Conservation (phyloP, 2,329 filamentous ascomycete genomes). For the Epichloe coenophiala region DNA sequence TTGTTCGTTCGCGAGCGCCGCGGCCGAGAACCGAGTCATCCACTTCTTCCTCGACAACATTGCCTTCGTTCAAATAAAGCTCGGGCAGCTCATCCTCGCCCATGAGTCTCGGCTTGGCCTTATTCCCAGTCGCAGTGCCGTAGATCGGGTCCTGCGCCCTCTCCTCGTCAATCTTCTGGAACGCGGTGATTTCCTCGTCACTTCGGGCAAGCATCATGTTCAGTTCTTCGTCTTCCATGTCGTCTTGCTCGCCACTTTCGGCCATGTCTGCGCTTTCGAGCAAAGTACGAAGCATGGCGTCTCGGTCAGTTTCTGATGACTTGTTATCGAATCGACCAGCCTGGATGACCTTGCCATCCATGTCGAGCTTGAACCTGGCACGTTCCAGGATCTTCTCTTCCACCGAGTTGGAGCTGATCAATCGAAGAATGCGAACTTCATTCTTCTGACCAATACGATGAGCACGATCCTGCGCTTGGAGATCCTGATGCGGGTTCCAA, state of each 20-base stretch:
- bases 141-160: conserved; percentile 54
- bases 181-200: conserved; percentile 63
- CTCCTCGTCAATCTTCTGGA: conserved; percentile 74
- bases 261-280: conserved; percentile 69
- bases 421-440: conserved; percentile 86
- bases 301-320: conserved; percentile 94
- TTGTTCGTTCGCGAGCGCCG: conserved; percentile 86
- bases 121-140: conserved; percentile 49
- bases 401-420: conserved; percentile 93
- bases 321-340: conserved; percentile 99
- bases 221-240: conserved; percentile 97
- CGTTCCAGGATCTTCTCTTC: conserved; percentile 98
- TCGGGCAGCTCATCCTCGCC: conserved; percentile 80
- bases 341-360: conserved; percentile 99
- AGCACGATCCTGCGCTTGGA: conserved; percentile 97
- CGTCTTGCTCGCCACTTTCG: conserved; percentile 65
- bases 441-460: conserved; percentile 99
- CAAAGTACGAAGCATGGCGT: conserved; percentile 88
- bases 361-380: conserved; percentile 94
- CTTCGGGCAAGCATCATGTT: conserved; percentile 87
- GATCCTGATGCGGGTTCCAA: conserved; percentile 98
- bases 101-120: conserved; percentile 66
- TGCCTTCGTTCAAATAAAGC: conserved; percentile 82
- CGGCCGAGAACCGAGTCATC: conserved; percentile 67
- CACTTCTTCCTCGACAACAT: conserved; percentile 64